Conservation (phyloP, 2,329 filamentous ascomycete species). For the Elsinoe fawcettii region DNA sequence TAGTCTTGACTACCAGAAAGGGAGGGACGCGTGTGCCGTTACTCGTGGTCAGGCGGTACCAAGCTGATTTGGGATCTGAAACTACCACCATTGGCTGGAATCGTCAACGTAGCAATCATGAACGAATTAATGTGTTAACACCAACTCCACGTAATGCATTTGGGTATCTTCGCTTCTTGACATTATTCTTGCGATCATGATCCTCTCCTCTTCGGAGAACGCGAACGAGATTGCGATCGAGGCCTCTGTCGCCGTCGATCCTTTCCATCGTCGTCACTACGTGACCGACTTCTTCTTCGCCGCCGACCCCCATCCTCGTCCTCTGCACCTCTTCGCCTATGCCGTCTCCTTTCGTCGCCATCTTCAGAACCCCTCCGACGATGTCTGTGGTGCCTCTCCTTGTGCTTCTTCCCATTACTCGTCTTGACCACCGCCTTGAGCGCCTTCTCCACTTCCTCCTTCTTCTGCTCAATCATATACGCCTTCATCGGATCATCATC, state of each 20-base stretch:
- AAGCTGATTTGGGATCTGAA: not conserved
- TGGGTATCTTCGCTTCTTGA: not conserved
- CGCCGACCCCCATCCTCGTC: constrained; percentile 13
- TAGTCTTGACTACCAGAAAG: not conserved
- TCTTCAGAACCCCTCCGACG: constrained; percentile 16
- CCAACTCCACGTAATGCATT: not conserved
- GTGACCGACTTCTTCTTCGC: constrained; percentile 17
- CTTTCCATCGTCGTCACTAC: constrained; percentile 12
- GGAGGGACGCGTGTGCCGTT: not conserved
- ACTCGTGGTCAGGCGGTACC: not conserved
- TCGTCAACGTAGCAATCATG: not conserved
- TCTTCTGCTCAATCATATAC: constrained; percentile 83
- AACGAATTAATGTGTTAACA: not conserved
- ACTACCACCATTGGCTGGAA: not conserved
- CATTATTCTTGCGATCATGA: not conserved
- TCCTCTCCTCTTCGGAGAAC: not conserved
- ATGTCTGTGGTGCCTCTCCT: constrained; percentile 21
- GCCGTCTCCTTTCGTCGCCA: constrained; percentile 15
- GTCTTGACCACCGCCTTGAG: constrained; percentile 48
- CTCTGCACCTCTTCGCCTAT: constrained; percentile 17
- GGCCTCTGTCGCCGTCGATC: constrained; percentile 10
- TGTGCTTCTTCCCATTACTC: constrained; percentile 34
- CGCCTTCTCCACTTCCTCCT: constrained; percentile 72
- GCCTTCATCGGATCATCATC: constrained; percentile 97
- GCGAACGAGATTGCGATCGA: constrained; percentile 6